Evolutionary conservation across 2,329 filamentous ascomycete species (phyloP).

Genomic region (Colletotrichum trifolii): DNA sequence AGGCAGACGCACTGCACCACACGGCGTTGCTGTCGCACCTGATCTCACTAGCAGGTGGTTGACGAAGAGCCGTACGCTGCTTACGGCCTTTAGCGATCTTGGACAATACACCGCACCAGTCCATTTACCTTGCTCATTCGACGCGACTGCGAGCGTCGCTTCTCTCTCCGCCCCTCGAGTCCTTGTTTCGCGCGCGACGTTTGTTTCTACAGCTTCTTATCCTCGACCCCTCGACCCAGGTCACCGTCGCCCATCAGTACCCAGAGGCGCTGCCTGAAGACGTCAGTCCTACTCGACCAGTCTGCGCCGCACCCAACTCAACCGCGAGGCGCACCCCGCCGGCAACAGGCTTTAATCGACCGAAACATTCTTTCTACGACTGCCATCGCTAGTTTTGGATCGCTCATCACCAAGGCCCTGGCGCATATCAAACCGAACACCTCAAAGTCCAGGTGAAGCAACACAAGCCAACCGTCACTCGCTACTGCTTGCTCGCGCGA

Average conservation of each 20-base stretch:
- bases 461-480: conserved; percentile 9
- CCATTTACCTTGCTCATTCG: neutral
- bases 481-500: conserved; percentile 15
- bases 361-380: neutral
- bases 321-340: conserved; percentile 31
- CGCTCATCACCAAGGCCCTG: neutral
- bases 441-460: neutral
- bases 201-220: conserved; percentile 15
- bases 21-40: conserved; percentile 10
- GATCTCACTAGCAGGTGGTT: neutral
- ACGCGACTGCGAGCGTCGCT: neutral
- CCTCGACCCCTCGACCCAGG: conserved; percentile 21
- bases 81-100: conserved; percentile 3
- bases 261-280: conserved; percentile 24
- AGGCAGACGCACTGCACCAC: conserved; percentile 9
- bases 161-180: conserved; percentile 6
- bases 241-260: conserved; percentile 22
- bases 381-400: neutral
- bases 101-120: conserved; percentile 1
- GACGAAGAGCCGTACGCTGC: conserved; percentile 3
- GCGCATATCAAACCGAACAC: conserved; percentile 16
- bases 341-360: conserved; percentile 16
- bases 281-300: conserved; percentile 26
- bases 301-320: conserved; percentile 25
- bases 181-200: conserved; percentile 15